A percentile compares a stretch with the other conserved stretches of the same genome.
Conservation (phyloP, 257 asterid genomes). For the Ocimum tenuiflorum region DNA sequence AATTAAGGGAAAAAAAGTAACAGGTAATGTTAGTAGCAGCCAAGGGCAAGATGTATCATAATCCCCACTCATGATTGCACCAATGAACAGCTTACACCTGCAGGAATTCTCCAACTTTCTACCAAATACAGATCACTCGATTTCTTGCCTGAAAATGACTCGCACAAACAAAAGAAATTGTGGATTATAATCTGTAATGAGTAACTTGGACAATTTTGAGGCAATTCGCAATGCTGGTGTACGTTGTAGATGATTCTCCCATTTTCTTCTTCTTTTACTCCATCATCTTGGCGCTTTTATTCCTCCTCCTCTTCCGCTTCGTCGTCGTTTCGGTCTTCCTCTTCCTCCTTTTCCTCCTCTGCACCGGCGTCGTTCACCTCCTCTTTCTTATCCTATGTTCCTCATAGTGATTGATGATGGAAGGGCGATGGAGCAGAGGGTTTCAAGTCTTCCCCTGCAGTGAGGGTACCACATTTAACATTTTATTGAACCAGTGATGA, state of each 20-base stretch:
- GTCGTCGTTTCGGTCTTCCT: slow-evolving; percentile 17
- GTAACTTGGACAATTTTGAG: neutral
- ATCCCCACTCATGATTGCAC: neutral
- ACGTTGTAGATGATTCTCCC: slow-evolving; percentile 25
- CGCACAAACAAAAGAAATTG: neutral
- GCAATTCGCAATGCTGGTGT: slow-evolving; percentile 10
- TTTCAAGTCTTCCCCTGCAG: too few relatives aligned
- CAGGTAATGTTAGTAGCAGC: too few relatives aligned
- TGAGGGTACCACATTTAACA: too few relatives aligned
- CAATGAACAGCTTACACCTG: neutral
- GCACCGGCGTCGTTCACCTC: slow-evolving; percentile 31
- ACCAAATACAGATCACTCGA: slow-evolving; percentile 13
- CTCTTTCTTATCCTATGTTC: slow-evolving; percentile 17
- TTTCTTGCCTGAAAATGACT: slow-evolving; percentile 17
- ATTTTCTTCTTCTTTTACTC: slow-evolving; percentile 21
- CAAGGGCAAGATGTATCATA: too few relatives aligned
- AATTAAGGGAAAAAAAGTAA: too few relatives aligned
- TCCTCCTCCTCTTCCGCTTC: slow-evolving; percentile 24
- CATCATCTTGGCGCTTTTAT: slow-evolving; percentile 20
- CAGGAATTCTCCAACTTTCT: neutral
- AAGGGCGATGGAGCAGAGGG: too few relatives aligned
- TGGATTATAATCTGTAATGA: neutral
- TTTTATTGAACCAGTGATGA: too few relatives aligned
- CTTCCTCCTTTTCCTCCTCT: slow-evolving; percentile 29
- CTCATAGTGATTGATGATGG: neutral